Base-by-base conservation (phyloP, 2,329 filamentous ascomycete species). In the Pyrenophora tritici-repentis region DNA sequence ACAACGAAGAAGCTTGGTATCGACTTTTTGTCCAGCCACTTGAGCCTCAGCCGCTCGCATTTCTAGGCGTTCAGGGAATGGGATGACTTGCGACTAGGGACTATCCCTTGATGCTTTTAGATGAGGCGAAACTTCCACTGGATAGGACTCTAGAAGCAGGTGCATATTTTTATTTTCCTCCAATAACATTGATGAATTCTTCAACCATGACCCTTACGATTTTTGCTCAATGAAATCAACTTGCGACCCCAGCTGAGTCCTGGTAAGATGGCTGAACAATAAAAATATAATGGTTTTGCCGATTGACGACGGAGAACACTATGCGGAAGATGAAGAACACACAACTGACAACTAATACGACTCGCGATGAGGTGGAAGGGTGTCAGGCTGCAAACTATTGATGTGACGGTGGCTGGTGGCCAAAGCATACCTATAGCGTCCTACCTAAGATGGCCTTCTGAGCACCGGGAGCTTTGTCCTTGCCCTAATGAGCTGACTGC, bases 21-120 rank as follows among this genome's bases (percentile, higher is more conserved):
- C 22, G 24, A 6, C 34, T 49, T 16, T 14, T 49, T 18, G 18
- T 48, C 9, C 12, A n/a, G 20, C 33, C 22, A 36, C 31, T 49
- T 49, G 47, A 20, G 24, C 47, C 36, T 31, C 16, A 31, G 35
- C 40, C 40, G 31, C 35, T 34, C 55, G 65, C 66, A 68, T 67
- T 67, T 66, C 16, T 50, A 59, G 66, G 66, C 66, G 66, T 68
- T 67, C 31, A 38, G 37, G 59, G 22, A 14, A 43, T 18, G 24
- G 22, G 42, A 17, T 35, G 31, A 29, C 18, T 44, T 20, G 48
- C 37, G 38, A 47, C 43, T 34, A 51, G 38, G 37, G 40, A 41
- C 20, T 54, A 39, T 39, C 46, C 32, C 39, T 31, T 50, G 40
- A 42, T 43, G 18, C 45, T 47, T 47, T 36, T 33, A 20, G 42